Percentiles rank a stretch among this genome's conserved stretches.
phyloP scores from a whole-genome alignment of 1,284 basidiomycete species.

The Cryptococcus depauperatus region DNA sequence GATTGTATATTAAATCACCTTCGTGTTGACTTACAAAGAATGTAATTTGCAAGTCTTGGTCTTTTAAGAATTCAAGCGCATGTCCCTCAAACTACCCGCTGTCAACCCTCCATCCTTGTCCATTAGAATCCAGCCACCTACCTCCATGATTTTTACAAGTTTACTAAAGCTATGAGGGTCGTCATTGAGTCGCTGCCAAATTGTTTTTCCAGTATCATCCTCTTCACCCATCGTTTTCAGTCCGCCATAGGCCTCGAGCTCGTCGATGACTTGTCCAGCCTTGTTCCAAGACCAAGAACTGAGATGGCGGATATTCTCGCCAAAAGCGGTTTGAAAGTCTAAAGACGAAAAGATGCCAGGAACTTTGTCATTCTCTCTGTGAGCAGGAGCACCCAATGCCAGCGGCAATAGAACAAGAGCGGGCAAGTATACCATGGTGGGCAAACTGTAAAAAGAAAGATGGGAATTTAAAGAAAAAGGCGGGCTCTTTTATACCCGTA shows the following conservation, averaged over 20 bases:
- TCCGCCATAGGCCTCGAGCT: constrained; percentile 12
- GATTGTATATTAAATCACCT: background rate
- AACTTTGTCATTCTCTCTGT: constrained; percentile 4
- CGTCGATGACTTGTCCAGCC: constrained; percentile 26
- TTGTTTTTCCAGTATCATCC: constrained; percentile 20
- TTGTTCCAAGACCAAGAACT: constrained; percentile 25
- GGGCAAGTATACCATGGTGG: constrained; percentile 10
- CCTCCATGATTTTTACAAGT: constrained; percentile 43
- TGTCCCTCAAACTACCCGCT: constrained; percentile 32
- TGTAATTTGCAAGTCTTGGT: constrained; percentile 38
- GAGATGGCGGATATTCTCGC: constrained; percentile 21
- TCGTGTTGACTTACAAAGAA: constrained; percentile 38
- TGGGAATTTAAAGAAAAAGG: no score
- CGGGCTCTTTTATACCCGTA: no score
- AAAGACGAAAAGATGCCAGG: constrained; percentile 30
- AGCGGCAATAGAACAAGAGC: constrained; percentile 11
- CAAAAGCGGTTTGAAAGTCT: constrained; percentile 30
- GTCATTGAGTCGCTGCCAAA: constrained; percentile 40
- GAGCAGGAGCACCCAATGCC: constrained; percentile 10
- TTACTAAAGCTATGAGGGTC: constrained; percentile 40
- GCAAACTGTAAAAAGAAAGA: no score
- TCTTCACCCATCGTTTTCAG: constrained; percentile 3
- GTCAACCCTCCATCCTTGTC: no score
- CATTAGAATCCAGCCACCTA: constrained; percentile 11
- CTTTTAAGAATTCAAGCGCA: constrained; percentile 39